phyloP scores from a whole-genome alignment of 1,139 yeast species.

The Ogataea hybrid region DNA sequence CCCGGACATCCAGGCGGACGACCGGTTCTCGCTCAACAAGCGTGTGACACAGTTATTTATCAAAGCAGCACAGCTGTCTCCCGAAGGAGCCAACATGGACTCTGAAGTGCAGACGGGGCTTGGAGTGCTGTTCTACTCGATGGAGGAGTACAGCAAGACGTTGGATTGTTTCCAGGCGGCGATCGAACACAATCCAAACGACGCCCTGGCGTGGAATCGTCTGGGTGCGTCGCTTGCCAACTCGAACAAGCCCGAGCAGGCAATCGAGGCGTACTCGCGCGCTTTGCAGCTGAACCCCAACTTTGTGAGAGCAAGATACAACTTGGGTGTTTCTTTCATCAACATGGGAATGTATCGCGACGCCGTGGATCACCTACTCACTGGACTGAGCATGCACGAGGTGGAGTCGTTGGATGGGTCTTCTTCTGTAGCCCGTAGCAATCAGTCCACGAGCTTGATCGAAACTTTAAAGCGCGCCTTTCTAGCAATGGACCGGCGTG shows the following conservation, averaged over 20 bases:
- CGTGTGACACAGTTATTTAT: no score
- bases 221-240: conserved; percentile 95
- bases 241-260: conserved; percentile 89
- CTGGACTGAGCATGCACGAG: conserved; percentile 90
- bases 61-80: no score
- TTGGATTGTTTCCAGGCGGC: conserved; percentile 95
- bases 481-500: conserved; percentile 91
- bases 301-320: conserved; percentile 93
- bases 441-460: conserved; percentile 73
- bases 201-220: conserved; percentile 91
- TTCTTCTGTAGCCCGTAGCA: conserved; percentile 31
- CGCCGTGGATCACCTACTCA: conserved; percentile 89
- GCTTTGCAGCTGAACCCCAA: conserved; percentile 91
- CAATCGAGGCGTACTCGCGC: conserved; percentile 87
- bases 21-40: no score
- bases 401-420: conserved; percentile 62
- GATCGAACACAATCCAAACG: conserved; percentile 76
- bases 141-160: conserved; percentile 91
- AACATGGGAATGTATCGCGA: conserved; percentile 95
- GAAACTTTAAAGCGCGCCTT: conserved; percentile 92
- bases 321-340: conserved; percentile 90
- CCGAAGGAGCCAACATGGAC: conserved; percentile 79
- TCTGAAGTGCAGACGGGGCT: conserved; percentile 94
- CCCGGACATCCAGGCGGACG: no score
- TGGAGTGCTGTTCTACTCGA: conserved; percentile 90